Evolutionary conservation across 1,284 basidiomycete genomes (phyloP).

Genomic region (Microbotryomycetes sp.): DNA sequence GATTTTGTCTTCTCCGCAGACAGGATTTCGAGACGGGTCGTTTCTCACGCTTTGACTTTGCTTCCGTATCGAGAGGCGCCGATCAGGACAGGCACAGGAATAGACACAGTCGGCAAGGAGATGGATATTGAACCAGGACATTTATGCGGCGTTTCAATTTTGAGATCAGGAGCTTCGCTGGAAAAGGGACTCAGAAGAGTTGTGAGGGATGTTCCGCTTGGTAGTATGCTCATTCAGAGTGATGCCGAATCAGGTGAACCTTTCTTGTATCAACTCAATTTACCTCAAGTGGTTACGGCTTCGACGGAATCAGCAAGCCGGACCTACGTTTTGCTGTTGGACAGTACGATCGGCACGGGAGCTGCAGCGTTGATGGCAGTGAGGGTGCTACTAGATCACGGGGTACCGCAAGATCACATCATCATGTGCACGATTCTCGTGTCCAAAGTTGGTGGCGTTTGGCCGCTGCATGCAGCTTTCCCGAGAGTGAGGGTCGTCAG

Average conservation of each 20-base stretch:
- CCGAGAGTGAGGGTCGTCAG: conserved; percentile 65
- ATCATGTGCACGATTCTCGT: conserved; percentile 70
- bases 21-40: conserved; percentile 72
- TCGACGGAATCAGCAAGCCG: conserved; percentile 57
- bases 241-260: conserved; percentile 81
- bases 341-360: conserved; percentile 92
- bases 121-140: conserved; percentile 53
- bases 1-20: conserved; percentile 89
- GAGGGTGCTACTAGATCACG: conserved; percentile 89
- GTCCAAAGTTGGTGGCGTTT: conserved; percentile 68
- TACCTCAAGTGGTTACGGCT: conserved; percentile 63
- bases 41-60: conserved; percentile 74
- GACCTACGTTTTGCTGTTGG: conserved; percentile 81
- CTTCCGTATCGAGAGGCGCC: conserved; percentile 63
- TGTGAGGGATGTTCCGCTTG: conserved; percentile 77
- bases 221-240: conserved; percentile 81
- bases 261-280: conserved; percentile 69
- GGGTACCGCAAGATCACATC: conserved; percentile 62
- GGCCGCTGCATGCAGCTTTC: conserved; percentile 71
- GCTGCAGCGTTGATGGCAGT: conserved; percentile 95
- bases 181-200: conserved; percentile 85
- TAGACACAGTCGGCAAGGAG: conserved; percentile 57
- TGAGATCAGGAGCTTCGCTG: conserved; percentile 81
- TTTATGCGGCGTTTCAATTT: conserved; percentile 75
- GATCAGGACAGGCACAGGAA: conserved; percentile 57